Conservation (phyloP, 2,329 filamentous ascomycete species). For the Ceratocystiopsis brevicomis region DNA sequence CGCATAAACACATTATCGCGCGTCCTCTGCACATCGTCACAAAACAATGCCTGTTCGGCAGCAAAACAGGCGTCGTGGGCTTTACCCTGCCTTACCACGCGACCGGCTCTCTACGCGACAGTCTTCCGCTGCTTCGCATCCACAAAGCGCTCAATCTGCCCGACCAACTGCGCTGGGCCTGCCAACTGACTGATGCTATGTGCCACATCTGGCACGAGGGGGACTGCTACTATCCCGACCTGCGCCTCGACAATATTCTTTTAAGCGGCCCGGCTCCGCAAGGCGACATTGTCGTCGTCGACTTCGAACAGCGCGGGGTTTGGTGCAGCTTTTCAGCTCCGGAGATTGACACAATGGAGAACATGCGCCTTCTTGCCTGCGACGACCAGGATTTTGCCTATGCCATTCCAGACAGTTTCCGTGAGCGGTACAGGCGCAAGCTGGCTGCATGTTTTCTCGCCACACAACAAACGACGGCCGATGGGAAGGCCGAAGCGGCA, state of each 20-base stretch:
- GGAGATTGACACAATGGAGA: slow-evolving; percentile 40
- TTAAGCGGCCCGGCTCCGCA: slow-evolving; percentile 14
- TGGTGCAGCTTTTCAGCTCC: slow-evolving; percentile 44
- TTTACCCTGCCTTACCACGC: slow-evolving; percentile 36
- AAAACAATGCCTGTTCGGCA: slow-evolving; percentile 36
- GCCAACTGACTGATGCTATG: slow-evolving; percentile 32
- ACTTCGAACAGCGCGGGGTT: slow-evolving; percentile 43
- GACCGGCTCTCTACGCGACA: slow-evolving; percentile 35
- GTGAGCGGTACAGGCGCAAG: slow-evolving; percentile 20
- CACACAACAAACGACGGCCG: too few species aligned
- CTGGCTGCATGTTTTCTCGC: slow-evolving; percentile 24
- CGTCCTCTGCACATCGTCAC: slow-evolving; percentile 34
- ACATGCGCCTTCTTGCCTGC: slow-evolving; percentile 32
- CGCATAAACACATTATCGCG: slow-evolving; percentile 33
- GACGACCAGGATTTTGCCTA: slow-evolving; percentile 22
- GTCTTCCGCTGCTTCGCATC: slow-evolving; percentile 30
- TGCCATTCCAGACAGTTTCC: slow-evolving; percentile 20
- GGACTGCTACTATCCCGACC: slow-evolving; percentile 39
- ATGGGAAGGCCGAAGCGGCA: not conserved
- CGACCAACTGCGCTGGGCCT: slow-evolving; percentile 33
- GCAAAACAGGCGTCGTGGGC: slow-evolving; percentile 34
- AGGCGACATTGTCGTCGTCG: slow-evolving; percentile 33
- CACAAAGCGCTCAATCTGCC: slow-evolving; percentile 22
- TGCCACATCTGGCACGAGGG: slow-evolving; percentile 27
- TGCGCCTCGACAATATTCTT: slow-evolving; percentile 41